A percentile compares a stretch with the other conserved stretches of the same genome.
Conservation (phyloP, 495 filamentous ascomycete species). For the Hypoxylon fuscum region DNA sequence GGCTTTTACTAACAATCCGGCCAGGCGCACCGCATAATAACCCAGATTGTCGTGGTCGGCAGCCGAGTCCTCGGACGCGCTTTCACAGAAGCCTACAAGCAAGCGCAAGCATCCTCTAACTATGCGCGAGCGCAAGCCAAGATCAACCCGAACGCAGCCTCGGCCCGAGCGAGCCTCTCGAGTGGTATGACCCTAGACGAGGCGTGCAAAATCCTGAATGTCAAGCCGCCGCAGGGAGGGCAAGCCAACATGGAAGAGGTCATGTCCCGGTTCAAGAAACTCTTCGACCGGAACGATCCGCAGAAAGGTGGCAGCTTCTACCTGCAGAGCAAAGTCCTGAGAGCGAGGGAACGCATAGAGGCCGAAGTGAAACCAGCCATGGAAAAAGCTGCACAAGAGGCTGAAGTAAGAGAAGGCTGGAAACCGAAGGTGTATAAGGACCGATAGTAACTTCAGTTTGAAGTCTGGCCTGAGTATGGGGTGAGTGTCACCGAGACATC, state of each 20-base stretch:
- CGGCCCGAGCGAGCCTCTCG: conserved; percentile 58
- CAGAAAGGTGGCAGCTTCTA: conserved; percentile 97
- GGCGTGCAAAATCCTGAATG: conserved; percentile 97
- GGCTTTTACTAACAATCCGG: conserved; percentile 15
- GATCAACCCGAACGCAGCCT: conserved; percentile 54
- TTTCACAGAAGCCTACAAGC: conserved; percentile 89
- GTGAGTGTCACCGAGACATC: conserved; percentile 10
- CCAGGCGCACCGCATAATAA: conserved; percentile 94
- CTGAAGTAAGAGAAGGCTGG: conserved; percentile 84
- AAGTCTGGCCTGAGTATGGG: conserved; percentile 1
- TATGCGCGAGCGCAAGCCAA: conserved; percentile 74
- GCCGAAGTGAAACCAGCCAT: conserved; percentile 69
- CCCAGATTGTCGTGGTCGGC: conserved; percentile 90
- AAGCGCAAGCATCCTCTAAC: conserved; percentile 85
- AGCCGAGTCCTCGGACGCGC: conserved; percentile 90
- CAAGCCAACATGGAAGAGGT: conserved; percentile 78
- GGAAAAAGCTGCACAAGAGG: conserved; percentile 63
- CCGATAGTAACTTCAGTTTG: conserved; percentile 57
- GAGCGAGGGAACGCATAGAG: conserved; percentile 92
- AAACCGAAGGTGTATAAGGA: conserved; percentile 96
- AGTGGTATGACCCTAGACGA: conserved; percentile 89
- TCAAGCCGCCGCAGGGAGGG: conserved; percentile 85
- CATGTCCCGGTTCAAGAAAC: conserved; percentile 87
- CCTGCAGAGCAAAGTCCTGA: conserved; percentile 93
- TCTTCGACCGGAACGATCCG: conserved; percentile 94